Evolutionary conservation across 306 rosid genomes (phyloP).

Genomic region (Gleditsia sinensis): DNA sequence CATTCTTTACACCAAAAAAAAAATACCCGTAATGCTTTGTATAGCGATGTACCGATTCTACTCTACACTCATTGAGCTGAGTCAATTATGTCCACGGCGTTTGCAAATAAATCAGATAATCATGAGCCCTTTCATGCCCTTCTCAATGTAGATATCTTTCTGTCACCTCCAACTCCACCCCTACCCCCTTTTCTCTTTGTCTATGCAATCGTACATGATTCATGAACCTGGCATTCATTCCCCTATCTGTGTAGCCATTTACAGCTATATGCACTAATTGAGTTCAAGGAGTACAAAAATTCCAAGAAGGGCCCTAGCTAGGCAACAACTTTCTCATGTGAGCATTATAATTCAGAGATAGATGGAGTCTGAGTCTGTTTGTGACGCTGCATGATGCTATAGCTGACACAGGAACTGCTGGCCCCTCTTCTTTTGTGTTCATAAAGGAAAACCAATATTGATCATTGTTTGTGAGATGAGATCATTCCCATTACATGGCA

Average conservation of each 20-base stretch:
- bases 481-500: constrained; percentile 1
- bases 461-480: not conserved
- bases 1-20: no score
- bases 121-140: not conserved
- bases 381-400: not conserved
- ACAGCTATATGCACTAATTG: constrained; percentile 1
- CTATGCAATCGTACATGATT: not conserved
- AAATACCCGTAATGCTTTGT: no score
- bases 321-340: not conserved
- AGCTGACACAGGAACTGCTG: not conserved
- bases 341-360: not conserved
- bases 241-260: not conserved
- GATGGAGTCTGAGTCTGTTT: not conserved
- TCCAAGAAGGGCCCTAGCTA: not conserved
- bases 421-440: not conserved
- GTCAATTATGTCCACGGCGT: no score
- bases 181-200: not conserved
- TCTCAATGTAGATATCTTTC: constrained; percentile 11
- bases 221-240: not conserved
- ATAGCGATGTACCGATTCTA: no score
- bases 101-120: not conserved
- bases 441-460: not conserved
- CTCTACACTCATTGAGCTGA: not conserved
- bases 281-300: not conserved
- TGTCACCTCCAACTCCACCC: not conserved